Base-by-base conservation (phyloP, 805 yeast genomes). In the Starmerella asiatica region DNA sequence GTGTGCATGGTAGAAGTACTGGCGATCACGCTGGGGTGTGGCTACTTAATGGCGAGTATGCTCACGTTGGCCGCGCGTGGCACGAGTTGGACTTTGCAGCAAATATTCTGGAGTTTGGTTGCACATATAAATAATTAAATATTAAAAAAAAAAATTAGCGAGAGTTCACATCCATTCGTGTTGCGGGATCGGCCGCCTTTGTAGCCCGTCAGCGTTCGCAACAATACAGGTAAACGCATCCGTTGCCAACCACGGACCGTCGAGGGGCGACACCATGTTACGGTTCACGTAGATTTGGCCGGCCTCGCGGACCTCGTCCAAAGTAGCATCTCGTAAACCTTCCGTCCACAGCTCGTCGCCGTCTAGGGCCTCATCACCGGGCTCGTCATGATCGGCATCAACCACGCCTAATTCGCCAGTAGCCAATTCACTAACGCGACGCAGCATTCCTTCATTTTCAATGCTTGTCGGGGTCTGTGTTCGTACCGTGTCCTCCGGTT, bases 161-260 rank as follows among this genome's bases (percentile, higher is more conserved):
- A 3, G 15, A 16, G n/a, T 11, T 28, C 20, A 67, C 39, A 66
- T 67, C 70, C 71, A 68, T 42, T 64, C 71, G 43, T 60, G 57
- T 37, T 65, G 53, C 12, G 59, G 51, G 16, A 65, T 55, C 26
- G 51, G 52, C 36, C 61, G 57, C 32, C 64, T 51, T 9, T 56
- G 53, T 1, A 69, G 63, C 18, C 43, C 46, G 20, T 60, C 64
- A 3, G 59, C 54, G 40, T 70, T 66, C 7, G 71, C 74, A 49
- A 70, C 62, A 16, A 73, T 62, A 29, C 69, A 63, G 44, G 69
- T 68, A 21, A 65, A 67, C 1, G 74, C 74, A 45, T 78, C 84
- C 14, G 76, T 63, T 1, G 60, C 79, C 26, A 86, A 64, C 72
- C 93, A 73, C 0, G 97, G 95, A 0, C 93, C 93, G 48, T 84